These are phyloP conservation scores for Fusarium humuli DNA, from an alignment of 2,329 filamentous ascomycete species.

Conservation along the genomic window DNA sequence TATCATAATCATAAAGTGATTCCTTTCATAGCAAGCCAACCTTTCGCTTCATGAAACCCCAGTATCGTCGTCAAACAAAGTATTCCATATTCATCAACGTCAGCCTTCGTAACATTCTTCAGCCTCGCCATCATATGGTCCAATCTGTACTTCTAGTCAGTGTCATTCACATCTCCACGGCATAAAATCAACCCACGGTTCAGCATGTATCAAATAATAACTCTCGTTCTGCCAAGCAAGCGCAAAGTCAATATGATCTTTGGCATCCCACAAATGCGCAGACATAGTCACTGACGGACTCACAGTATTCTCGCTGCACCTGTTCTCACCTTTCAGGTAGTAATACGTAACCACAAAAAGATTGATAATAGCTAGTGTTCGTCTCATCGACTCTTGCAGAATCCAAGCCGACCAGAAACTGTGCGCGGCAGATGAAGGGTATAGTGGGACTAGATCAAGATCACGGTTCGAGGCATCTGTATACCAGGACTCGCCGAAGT, in stretches of 20 bases:
- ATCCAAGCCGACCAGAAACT: background rate
- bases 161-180: background rate
- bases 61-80: background rate
- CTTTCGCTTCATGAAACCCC: slow-evolving; percentile 2
- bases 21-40: slow-evolving; percentile 1
- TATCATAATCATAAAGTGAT: background rate
- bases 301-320: background rate
- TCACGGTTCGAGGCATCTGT: background rate
- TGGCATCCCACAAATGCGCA: slow-evolving; percentile 3
- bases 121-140: background rate
- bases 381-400: slow-evolving; percentile 2
- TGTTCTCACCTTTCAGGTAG: slow-evolving; percentile 5
- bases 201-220: background rate
- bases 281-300: slow-evolving; percentile 11
- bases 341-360: slow-evolving; percentile 6
- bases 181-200: accelerated
- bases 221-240: background rate
- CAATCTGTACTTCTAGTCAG: background rate
- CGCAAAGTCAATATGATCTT: slow-evolving; percentile 4
- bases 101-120: background rate
- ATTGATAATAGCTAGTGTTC: slow-evolving; percentile 1
- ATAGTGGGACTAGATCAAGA: background rate
- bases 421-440: background rate
- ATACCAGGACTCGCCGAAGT: background rate
- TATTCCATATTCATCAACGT: slow-evolving; percentile 2